Conservation (phyloP, 306 rosid genomes). For the Cucumis cinereus region DNA sequence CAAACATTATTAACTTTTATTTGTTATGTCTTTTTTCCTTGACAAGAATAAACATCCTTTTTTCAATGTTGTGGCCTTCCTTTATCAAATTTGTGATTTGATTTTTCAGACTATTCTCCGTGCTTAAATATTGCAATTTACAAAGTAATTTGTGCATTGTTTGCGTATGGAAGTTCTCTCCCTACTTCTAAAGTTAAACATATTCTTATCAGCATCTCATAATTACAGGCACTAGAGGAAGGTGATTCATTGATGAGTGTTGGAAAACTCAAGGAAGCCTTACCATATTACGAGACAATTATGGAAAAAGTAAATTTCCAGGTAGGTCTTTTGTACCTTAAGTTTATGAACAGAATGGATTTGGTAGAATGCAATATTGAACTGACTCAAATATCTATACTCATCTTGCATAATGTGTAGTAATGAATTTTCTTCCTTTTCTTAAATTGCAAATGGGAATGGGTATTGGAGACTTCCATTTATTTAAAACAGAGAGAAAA, state of each 20-base stretch:
- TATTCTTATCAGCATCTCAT: background rate
- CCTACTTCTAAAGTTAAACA: background rate
- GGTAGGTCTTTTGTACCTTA: conserved; percentile 29
- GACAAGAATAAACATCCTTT: background rate
- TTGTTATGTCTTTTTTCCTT: background rate
- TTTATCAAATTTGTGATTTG: background rate
- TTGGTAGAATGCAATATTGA: background rate
- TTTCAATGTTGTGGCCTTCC: background rate
- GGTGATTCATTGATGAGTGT: conserved; percentile 65
- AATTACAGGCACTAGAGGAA: conserved; percentile 44
- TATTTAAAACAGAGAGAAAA: background rate
- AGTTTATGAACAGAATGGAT: background rate
- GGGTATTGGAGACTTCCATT: background rate
- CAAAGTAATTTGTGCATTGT: background rate
- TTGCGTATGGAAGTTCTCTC: background rate
- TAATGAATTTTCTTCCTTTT: background rate
- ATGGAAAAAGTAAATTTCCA: conserved; percentile 56
- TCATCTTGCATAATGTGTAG: background rate
- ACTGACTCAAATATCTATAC: background rate
- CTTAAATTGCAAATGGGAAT: background rate
- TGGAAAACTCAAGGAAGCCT: conserved; percentile 60
- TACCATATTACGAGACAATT: conserved; percentile 56
- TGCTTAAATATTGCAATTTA: background rate
- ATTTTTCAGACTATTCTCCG: background rate
- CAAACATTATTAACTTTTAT: background rate